Evolutionary conservation across 164 flowering plant genomes (phyloP), one percentile per base, ranked within the genome.

Genomic region (Annona squamosa): DNA sequence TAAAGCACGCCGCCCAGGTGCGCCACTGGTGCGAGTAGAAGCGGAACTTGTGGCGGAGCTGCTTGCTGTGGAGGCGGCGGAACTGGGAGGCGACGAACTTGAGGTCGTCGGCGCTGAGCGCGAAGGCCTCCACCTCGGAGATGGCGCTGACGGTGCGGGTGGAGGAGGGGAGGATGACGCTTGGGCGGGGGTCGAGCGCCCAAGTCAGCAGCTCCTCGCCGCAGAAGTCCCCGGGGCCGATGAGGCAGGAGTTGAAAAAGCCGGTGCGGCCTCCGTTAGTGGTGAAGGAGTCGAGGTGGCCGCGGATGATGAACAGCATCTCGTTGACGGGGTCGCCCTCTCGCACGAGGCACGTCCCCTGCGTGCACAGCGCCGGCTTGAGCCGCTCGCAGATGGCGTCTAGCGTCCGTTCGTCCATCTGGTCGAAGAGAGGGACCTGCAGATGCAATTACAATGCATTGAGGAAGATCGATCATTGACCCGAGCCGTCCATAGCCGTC

Each of bases 281-380:
- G 1, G 99, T 96, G 69, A 90, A 93, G 81, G 97, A 93, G 84
- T 91, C 96, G 6, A 96, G 89, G 66, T 89, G 92, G 26, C 99
- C 99, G 41, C 98, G 98, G 57, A 96, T 93, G 61, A 96, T 88
- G 72, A 96, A 93, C 43, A 96, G 90, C 98, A 93, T 96, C 79
- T 96, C 98, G 79, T 91, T 93, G 65, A 96, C 99, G 17, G 99
- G 98, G 74, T 96, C 98, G n/a, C 98, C 98, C 83, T 96, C 99
- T 71, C 98, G 81, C 3, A 90, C 95, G 17, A 93, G 86, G 82
- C 82, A 93, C 3, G 94, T 93, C 2, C 67, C 73, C 69, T 92
- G 93, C 0, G 98, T 93, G 83, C 86, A 91, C 52, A 96, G 77
- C 76, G 90, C 85, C 44, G 99, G 99, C 73, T 93, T 90, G 71